Evolutionary conservation across 2,329 filamentous ascomycete genomes (phyloP), one percentile per base, ranked within the genome.

Genomic region (Xylariaceae sp.): DNA sequence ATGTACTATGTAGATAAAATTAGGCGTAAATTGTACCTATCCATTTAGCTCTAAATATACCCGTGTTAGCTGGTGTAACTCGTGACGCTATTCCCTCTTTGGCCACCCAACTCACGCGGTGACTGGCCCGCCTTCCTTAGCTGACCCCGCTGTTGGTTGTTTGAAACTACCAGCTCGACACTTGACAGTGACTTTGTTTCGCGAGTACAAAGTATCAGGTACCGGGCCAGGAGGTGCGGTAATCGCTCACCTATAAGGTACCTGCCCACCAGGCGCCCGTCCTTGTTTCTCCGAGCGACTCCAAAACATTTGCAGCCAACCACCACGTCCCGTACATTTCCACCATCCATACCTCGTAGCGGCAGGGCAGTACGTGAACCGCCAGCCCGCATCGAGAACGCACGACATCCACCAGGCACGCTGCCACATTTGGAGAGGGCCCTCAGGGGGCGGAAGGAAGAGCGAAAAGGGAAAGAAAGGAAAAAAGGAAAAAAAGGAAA

Each of bases 301-400:
- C 35, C 45, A 47, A 35, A 43, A 44, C 30, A 47, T 27, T 19
- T n/a, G 26, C 39, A 19, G 4, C 39, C 34, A 42, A 49, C 34
- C 40, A 31, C 32, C 46, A 45, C 51, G 19, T 11, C 12, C 31
- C 30, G 5, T 32, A 32, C 50, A 29, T 48, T 19, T 19, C 19
- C 19, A 19, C 11, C 39, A 46, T 45, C 31, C 41, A 4, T 39
- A 9, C 34, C 46, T 44, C 45, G 12, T 31, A 27, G 43, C 2
- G 29, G 39, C 37, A 37, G 30, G 41, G 35, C 41, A 50, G 27
- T 42, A 12, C 40, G 34, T 19, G 41, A 41, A 53, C 34, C 37
- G 2, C 48, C 50, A 59, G 53, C 56, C 53, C 32, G 34, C 54
- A 30, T 54, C 42, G 35, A 43, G 34, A 58, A 56, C 56, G 50